Percentiles rank a stretch among this genome's conserved stretches.
These are phyloP conservation scores for Staphylotrichum longicolle DNA, from an alignment of 495 filamentous ascomycete genomes.

Conservation along the genomic window DNA sequence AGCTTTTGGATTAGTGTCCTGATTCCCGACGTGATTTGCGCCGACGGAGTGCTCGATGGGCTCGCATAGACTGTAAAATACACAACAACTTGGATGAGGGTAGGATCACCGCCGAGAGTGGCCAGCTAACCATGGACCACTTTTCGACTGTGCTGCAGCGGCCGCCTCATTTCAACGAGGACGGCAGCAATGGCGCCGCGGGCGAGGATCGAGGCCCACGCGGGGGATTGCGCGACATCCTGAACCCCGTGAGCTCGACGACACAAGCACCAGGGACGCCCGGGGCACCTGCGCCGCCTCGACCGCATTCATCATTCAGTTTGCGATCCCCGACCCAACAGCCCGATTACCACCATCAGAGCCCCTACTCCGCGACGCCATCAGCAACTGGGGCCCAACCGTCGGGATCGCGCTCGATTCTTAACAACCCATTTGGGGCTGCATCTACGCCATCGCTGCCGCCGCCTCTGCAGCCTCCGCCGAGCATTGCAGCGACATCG, in stretches of 20 bases:
- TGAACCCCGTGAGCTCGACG: slow-evolving; percentile 38
- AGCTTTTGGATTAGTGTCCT: background rate
- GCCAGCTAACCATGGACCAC: slow-evolving; percentile 36
- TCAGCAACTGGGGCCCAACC: slow-evolving; percentile 23
- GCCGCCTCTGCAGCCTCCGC: slow-evolving; percentile 32
- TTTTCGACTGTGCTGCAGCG: slow-evolving; percentile 51
- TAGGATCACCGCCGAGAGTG: background rate
- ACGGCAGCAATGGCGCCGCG: slow-evolving; percentile 33
- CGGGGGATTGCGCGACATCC: slow-evolving; percentile 39
- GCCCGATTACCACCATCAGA: slow-evolving; percentile 38
- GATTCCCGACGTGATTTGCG: slow-evolving; percentile 22
- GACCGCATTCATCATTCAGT: slow-evolving; percentile 35
- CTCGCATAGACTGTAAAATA: slow-evolving; percentile 28
- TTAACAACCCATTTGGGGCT: slow-evolving; percentile 36
- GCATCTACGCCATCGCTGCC: slow-evolving; percentile 28
- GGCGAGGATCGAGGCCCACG: slow-evolving; percentile 35
- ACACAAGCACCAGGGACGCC: slow-evolving; percentile 25
- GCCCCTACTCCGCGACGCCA: slow-evolving; percentile 30
- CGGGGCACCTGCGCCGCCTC: slow-evolving; percentile 30
- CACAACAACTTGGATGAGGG: slow-evolving; percentile 14
- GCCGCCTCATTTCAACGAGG: slow-evolving; percentile 41
- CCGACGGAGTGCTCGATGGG: slow-evolving; percentile 31
- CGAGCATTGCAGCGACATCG: slow-evolving; percentile 23
- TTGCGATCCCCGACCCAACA: slow-evolving; percentile 43
- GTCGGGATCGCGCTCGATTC: slow-evolving; percentile 33